A percentile compares a stretch with the other conserved stretches of the same genome.
Evolutionary conservation across 2,329 filamentous ascomycete genomes (phyloP).

Genomic region (Penicillium sp.): DNA sequence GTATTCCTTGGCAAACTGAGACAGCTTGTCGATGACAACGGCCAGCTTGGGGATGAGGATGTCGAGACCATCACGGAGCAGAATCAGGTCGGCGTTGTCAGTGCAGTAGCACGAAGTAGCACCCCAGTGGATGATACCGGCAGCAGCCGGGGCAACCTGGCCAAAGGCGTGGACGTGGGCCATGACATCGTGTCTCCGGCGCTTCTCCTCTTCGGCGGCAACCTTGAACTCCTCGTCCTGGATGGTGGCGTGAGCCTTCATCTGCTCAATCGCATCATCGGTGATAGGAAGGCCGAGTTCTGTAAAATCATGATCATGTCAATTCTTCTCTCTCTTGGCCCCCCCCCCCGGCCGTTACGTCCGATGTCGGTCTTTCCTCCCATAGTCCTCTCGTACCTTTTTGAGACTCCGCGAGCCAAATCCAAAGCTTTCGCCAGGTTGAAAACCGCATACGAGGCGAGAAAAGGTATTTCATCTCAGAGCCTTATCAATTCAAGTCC

Average conservation of each 20-base stretch:
- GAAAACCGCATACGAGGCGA: slow-evolving; percentile 67
- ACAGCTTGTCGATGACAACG: slow-evolving; percentile 70
- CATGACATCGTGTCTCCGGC: slow-evolving; percentile 61
- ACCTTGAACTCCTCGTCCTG: slow-evolving; percentile 73
- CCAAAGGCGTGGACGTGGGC: slow-evolving; percentile 72
- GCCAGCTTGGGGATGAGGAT: slow-evolving; percentile 74
- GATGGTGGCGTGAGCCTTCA: slow-evolving; percentile 68
- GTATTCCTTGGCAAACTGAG: slow-evolving; percentile 66
- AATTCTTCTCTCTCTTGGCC: slow-evolving; percentile 18
- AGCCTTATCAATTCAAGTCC: slow-evolving; percentile 30
- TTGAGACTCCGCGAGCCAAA: slow-evolving; percentile 76
- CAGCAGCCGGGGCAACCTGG: slow-evolving; percentile 66
- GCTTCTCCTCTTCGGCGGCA: slow-evolving; percentile 71
- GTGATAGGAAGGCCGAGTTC: slow-evolving; percentile 73
- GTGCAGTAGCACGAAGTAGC: slow-evolving; percentile 58
- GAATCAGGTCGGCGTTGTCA: slow-evolving; percentile 73
- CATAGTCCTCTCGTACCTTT: slow-evolving; percentile 40
- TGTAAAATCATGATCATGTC: slow-evolving; percentile 24
- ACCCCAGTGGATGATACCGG: slow-evolving; percentile 77
- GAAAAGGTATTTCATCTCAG: slow-evolving; percentile 76
- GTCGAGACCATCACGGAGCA: slow-evolving; percentile 69
- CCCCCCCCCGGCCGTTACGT: too few species aligned
- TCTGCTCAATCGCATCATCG: slow-evolving; percentile 68
- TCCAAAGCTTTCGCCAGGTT: slow-evolving; percentile 82
- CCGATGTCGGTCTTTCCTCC: slow-evolving; percentile 13